Conservation (phyloP, 2,329 filamentous ascomycete genomes). For the Talaromyces atroroseus region DNA sequence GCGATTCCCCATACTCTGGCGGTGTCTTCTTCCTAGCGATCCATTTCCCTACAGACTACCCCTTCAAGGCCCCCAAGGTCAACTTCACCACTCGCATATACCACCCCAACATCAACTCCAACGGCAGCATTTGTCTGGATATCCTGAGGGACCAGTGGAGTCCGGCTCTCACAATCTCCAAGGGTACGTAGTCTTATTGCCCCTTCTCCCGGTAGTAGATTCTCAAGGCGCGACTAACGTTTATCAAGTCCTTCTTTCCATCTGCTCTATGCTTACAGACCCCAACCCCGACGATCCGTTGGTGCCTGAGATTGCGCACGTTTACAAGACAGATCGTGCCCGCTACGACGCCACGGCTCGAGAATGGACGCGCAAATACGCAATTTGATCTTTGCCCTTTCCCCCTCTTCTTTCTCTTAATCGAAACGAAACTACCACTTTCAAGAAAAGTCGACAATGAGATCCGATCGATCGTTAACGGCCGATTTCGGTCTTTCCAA, state of each 20-base stretch:
- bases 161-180: slow-evolving; percentile 94
- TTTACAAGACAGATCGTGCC: slow-evolving; percentile 98
- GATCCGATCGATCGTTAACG: slow-evolving; percentile 22
- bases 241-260: slow-evolving; percentile 78
- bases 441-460: slow-evolving; percentile 12
- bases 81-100: slow-evolving; percentile 99
- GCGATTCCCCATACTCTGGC: slow-evolving; percentile 94
- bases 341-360: slow-evolving; percentile 94
- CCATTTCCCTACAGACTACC: slow-evolving; percentile 99
- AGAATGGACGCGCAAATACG: slow-evolving; percentile 99
- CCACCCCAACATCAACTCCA: slow-evolving; percentile 99
- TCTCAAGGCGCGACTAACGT: neutral
- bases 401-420: slow-evolving; percentile 23
- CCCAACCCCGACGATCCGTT: slow-evolving; percentile 98
- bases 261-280: slow-evolving; percentile 99
- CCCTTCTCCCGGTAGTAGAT: slow-evolving; percentile 21
- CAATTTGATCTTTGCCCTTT: slow-evolving; percentile 59
- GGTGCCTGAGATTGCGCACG: slow-evolving; percentile 96
- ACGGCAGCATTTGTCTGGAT: slow-evolving; percentile 97
- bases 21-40: slow-evolving; percentile 99
- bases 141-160: slow-evolving; percentile 99
- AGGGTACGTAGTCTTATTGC: slow-evolving; percentile 56
- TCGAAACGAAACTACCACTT: slow-evolving; percentile 21
- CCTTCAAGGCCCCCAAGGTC: slow-evolving; percentile 99
- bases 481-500: slow-evolving; percentile 36